Evolutionary conservation across 768 basidiomycete species (phyloP).

Genomic region (Mrakia blollopis): DNA sequence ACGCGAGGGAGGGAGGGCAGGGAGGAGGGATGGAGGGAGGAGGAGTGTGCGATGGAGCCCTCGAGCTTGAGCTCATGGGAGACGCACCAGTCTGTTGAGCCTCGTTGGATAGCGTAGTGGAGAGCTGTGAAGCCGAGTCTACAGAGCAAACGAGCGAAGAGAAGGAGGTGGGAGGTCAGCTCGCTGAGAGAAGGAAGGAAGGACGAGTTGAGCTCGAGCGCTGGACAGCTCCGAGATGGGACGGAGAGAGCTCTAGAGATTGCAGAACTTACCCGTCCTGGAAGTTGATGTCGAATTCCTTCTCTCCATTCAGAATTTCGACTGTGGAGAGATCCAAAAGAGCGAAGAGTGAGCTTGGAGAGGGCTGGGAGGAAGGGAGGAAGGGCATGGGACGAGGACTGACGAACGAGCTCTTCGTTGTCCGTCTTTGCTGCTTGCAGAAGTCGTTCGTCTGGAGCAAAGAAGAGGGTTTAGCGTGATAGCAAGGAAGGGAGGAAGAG

Average conservation of each 20-base stretch:
- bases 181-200: background rate
- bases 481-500: background rate
- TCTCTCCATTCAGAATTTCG: constrained; percentile 15
- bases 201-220: background rate
- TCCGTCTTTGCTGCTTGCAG: constrained; percentile 31
- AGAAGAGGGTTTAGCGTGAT: background rate
- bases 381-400: background rate
- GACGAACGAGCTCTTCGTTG: constrained; percentile 30
- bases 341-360: background rate
- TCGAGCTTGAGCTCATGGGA: too few species aligned
- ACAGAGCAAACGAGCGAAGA: background rate
- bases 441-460: constrained; percentile 29
- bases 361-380: background rate
- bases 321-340: background rate
- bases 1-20: background rate
- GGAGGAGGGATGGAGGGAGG: background rate
- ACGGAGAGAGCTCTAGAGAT: too few species aligned
- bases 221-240: background rate
- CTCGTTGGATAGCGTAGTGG: constrained; percentile 32
- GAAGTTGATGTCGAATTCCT: constrained; percentile 31
- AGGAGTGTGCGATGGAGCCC: background rate
- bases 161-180: constrained; percentile 2
- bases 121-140: constrained; percentile 32
- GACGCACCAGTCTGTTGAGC: constrained; percentile 31
- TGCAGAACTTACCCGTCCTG: constrained; percentile 28